Conservation (phyloP, 768 basidiomycete species). For the Amanita pallidorosea region DNA sequence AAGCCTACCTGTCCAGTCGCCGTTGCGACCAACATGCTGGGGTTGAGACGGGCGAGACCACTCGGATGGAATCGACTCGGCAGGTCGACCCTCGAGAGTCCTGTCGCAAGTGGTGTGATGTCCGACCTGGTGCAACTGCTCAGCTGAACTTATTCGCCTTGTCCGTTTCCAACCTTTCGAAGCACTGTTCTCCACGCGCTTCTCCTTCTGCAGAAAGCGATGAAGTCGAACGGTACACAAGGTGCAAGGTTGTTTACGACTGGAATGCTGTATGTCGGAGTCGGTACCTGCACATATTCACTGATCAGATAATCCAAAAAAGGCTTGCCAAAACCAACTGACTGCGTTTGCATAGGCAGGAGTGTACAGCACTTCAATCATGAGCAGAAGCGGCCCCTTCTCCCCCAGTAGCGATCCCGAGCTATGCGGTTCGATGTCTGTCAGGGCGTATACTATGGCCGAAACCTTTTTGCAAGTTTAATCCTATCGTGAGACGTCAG, state of each 20-base stretch:
- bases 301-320: neutral
- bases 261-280: conserved; percentile 54
- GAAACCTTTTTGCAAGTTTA: conserved; percentile 45
- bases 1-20: conserved; percentile 32
- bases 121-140: too few species aligned
- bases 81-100: conserved; percentile 37
- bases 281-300: neutral
- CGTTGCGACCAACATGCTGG: conserved; percentile 41
- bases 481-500: conserved; percentile 20
- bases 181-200: conserved; percentile 64
- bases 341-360: conserved; percentile 66
- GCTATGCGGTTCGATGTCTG: conserved; percentile 71
- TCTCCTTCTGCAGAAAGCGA: conserved; percentile 18
- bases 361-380: conserved; percentile 60
- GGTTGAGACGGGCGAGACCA: conserved; percentile 30
- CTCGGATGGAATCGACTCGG: conserved; percentile 35
- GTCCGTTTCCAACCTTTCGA: conserved; percentile 47
- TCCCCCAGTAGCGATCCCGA: conserved; percentile 40
- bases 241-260: conserved; percentile 63
- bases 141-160: conserved; percentile 56
- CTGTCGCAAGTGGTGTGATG: too few species aligned
- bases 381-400: conserved; percentile 46
- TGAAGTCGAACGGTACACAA: conserved; percentile 57
- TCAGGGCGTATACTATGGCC: conserved; percentile 63
- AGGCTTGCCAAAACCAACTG: conserved; percentile 64